Evolutionary conservation across 2,329 filamentous ascomycete species (phyloP), one percentile per base, ranked within the genome.

Genomic region (Epichloe sp.): DNA sequence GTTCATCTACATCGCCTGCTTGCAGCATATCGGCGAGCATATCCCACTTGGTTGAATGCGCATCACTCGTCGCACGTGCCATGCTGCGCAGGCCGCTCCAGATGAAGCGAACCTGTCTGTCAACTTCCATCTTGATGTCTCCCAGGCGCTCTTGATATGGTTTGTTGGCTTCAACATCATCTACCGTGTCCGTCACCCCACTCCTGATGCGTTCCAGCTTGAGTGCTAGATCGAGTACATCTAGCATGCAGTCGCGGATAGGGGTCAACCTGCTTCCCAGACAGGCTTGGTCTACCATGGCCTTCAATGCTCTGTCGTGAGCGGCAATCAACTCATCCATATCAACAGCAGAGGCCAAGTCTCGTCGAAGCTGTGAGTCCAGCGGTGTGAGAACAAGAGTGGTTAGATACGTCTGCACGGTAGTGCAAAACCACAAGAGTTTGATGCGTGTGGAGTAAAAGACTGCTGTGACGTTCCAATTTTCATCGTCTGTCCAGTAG

Each of bases 1-100:
- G 31, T 21, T 23, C 34, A 17, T 60, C 58, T 36, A 55, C 56
- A 10, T 57, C 59, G 3, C 65, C 66, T 60, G 73, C 74, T 58
- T 90, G 85, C 44, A 95, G 66, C 71, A 85, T 86, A 65, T 95
- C 88, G 0, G 86, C 88, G 54, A 95, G 64, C 53, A 85, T 80
- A 65, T 93, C 87, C 85, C 89, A 91, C 62, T 83, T 79, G 35
- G 77, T 61, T 60, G 75, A 67, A 41, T 72, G 69, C 14, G 66
- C 62, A 50, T 87, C 81, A 31, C 80, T 80, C 46, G 85, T 83
- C 36, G 83, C 85, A 58, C 89, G 77, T 47, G 87, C 83, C 10
- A 93, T 79, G 10, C 85, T 84, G 50, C 83, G 79, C 55, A 96
- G 63, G 0, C 86, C 88, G 47, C 83, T 80, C 2, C 76, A 76